phyloP scores from a whole-genome alignment of 345 rosid genomes.

The Moricandia moricandioides region DNA sequence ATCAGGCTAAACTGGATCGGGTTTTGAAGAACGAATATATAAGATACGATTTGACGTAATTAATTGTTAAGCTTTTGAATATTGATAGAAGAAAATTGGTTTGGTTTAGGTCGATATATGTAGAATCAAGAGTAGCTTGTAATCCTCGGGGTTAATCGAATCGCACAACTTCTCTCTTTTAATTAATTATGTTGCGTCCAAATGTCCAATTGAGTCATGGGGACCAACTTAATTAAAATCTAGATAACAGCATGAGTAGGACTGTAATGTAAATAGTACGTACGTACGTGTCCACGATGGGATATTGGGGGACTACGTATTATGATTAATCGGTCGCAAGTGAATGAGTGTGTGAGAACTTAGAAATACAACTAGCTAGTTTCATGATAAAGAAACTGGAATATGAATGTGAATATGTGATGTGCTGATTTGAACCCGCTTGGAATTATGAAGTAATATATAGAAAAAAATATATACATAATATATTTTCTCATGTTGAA shows the following conservation, averaged over 20 bases:
- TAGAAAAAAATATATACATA: no score
- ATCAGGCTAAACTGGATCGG: neutral
- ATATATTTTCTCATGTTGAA: no score
- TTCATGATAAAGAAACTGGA: neutral
- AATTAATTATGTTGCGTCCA: neutral
- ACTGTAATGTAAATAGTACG: neutral
- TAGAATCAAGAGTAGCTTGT: neutral
- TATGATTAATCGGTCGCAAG: neutral
- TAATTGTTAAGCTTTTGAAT: neutral
- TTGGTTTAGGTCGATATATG: neutral
- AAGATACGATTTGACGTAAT: neutral
- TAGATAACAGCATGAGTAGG: neutral
- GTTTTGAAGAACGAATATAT: neutral
- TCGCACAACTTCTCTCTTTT: neutral
- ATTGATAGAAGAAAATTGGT: neutral
- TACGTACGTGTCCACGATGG: neutral
- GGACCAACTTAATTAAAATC: neutral
- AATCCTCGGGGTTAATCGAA: neutral
- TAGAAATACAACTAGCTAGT: neutral
- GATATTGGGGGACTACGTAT: neutral
- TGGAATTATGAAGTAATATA: no score
- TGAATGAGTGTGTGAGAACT: neutral
- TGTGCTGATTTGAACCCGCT: neutral
- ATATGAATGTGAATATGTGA: no score
- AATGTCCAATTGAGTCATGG: neutral